These are phyloP conservation scores for Tetradesmus lagerheimii DNA, from an alignment of 139 green algal genomes.

Conservation along the genomic window DNA sequence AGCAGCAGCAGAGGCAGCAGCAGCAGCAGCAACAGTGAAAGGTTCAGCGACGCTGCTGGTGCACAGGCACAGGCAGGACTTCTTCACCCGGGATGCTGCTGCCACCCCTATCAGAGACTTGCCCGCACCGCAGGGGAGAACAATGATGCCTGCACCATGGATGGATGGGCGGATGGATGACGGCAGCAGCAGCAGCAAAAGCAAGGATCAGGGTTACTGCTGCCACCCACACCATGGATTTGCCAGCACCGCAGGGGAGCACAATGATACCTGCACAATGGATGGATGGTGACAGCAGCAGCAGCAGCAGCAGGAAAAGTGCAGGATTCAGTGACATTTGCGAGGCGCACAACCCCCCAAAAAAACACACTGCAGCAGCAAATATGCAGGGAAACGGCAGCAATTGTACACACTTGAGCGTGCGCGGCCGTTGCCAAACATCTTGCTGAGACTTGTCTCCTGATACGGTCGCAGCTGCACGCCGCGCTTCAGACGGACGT, in stretches of 20 bases:
- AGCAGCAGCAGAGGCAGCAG: background rate
- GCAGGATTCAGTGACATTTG: too few relatives aligned
- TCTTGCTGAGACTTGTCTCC: constrained; percentile 97
- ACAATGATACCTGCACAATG: constrained; percentile 92
- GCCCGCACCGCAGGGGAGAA: constrained; percentile 97
- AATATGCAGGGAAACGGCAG: too few relatives aligned
- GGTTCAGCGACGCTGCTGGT: constrained; percentile 72
- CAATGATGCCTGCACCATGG: constrained; percentile 95
- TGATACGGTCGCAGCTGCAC: constrained; percentile 92
- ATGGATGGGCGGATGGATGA: too few relatives aligned
- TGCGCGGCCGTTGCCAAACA: constrained; percentile 98
- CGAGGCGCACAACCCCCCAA: too few relatives aligned
- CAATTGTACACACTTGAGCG: constrained; percentile 69
- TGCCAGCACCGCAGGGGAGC: constrained; percentile 97
- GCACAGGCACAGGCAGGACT: constrained; percentile 5
- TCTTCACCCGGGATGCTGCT: constrained; percentile 88
- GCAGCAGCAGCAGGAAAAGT: background rate
- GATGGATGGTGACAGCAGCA: background rate
- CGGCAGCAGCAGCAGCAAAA: background rate
- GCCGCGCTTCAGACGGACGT: constrained; percentile 92
- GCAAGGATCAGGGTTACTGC: constrained; percentile 68
- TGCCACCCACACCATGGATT: constrained; percentile 92
- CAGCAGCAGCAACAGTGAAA: background rate
- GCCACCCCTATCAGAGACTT: constrained; percentile 95
- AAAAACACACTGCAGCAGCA: too few relatives aligned